Conservation (phyloP, 2,329 filamentous ascomycete species). For the Fusarium praegraminearum region DNA sequence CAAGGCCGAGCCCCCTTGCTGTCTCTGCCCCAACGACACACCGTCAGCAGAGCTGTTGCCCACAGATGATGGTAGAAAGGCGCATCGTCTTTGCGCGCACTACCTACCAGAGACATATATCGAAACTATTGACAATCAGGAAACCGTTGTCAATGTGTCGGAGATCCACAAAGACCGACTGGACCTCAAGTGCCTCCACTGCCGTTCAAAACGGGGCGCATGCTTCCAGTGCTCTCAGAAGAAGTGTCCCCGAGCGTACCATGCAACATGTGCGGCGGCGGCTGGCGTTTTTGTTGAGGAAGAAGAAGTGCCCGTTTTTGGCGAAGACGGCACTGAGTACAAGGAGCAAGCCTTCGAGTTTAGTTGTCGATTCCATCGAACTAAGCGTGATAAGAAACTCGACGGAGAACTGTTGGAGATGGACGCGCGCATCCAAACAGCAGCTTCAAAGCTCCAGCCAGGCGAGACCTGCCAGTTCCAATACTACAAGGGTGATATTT, state of each 20-base stretch:
- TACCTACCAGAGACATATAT: conserved; percentile 95
- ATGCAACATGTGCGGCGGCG: conserved; percentile 92
- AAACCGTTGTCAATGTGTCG: conserved; percentile 82
- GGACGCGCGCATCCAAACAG: conserved; percentile 74
- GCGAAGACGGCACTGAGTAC: conserved; percentile 91
- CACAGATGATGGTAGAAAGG: conserved; percentile 88
- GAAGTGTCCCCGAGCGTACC: conserved; percentile 93
- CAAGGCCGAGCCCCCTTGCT: conserved; percentile 82
- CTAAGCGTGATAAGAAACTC: conserved; percentile 83
- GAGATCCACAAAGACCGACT: conserved; percentile 87
- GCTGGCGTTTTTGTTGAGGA: conserved; percentile 93
- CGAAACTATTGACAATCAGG: conserved; percentile 75
- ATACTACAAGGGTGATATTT: conserved; percentile 85
- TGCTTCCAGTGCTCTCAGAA: conserved; percentile 97
- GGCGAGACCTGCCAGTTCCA: conserved; percentile 91
- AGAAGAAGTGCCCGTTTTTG: conserved; percentile 85
- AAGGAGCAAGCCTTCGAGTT: conserved; percentile 93
- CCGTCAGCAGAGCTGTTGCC: conserved; percentile 83
- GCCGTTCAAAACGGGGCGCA: conserved; percentile 91
- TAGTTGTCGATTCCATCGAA: conserved; percentile 92
- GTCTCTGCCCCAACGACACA: conserved; percentile 92
- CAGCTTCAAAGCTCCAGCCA: conserved; percentile 74
- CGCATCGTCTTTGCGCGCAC: conserved; percentile 87
- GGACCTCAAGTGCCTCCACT: conserved; percentile 94
- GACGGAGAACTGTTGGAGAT: conserved; percentile 77